Evolutionary conservation across 345 rosid genomes (phyloP), one percentile per base, ranked within the genome.

Genomic region (Bruguiera gymnorhiza): DNA sequence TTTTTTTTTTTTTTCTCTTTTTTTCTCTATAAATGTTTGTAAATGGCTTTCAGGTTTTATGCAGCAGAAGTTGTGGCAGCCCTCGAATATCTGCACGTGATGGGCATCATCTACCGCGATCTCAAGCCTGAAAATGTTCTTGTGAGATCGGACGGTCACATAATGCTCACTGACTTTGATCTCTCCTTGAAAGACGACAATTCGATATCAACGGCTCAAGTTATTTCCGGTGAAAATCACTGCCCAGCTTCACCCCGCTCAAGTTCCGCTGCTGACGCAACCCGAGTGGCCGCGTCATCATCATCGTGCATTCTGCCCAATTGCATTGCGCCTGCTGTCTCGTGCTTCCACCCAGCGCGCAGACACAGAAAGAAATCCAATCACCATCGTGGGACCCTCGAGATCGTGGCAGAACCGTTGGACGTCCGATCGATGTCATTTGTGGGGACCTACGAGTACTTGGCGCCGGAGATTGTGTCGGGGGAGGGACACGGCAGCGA

Each of bases 401-500:
- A 82, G 73, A 85, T 87, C 10, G 83, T 87, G 46, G 84, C 89
- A 0, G 92, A 85, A 73, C 92, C 92, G 0, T n/a, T 87, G 1
- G 84, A 85, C 39, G 80, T 83, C 8, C 67, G 92, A 16, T 87
- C 92, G 0, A 85, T 82, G 89, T 87, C 92, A 4, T 87, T 87
- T 9, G 88, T 87, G 0, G 88, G 92, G 75, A 87, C 92, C 2
- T 87, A 87, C 20, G 92, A 87, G 81, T 85, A 87, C 81, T 62
- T 87, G 69, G 85, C 92, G 7, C 92, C 92, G 0, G 92, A 87
- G 82, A 83, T 87, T 16, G 79, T 82, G 0, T 81, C 87, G 20
- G 88, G 88, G 0, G 92, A 87, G 71, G 92, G 89, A 0, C 92
- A 87, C 11, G 92, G 92, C 60, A 87, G 58, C 23, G 89, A 87